Base-by-base conservation (phyloP, 768 basidiomycete species). In the Podaxis mareebaensis region DNA sequence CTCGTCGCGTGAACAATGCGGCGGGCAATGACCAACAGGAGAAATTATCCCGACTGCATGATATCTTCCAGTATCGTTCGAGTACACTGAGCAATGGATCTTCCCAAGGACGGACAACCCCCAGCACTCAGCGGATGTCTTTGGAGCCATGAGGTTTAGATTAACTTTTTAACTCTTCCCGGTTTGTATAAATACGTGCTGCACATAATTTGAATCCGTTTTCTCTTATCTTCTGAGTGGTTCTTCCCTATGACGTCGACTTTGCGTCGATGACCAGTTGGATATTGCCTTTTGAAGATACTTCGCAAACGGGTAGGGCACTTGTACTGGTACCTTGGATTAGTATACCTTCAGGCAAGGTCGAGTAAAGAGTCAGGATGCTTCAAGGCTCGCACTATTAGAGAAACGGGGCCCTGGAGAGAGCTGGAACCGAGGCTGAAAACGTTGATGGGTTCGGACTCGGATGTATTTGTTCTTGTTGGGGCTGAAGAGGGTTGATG, bases 1-100 rank as follows among this genome's bases (percentile, higher is more conserved):
- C 68, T 6, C 68, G 72, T 49, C 53, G 64, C 8, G 64, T 67
- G 11, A 61, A 67, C 48, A 52, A 58, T 65, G 40, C 58, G 12
- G 22, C 54, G 6, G 81, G 81, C 24, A 73, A 68, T 17, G 80
- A 73, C 12, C 76, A 75, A 39, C 86, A 90, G 67, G 89, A 92
- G 59, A 87, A 86, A 69, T 72, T 93, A 36, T 89, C 91, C 46
- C 79, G 88, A 68, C 73, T 94, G 58, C 92, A 93, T 71, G 86
- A 91, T 70, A 81, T 93, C 66, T 94, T 93, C 76, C 90, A 91
- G 68, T 93, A 94, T 74, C 84, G 91, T 59, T 84, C 88, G 26
- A 92, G 91, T 71, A 84, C 84, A 42, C 58, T 77, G 49, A 84
- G 83, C 67, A 76, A 75, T 62, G 79, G 77, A n/a, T 81, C 81